These are phyloP conservation scores for Pythium rhizo-oryzae DNA, from an alignment of 352 stramenopile species.

Conservation along the genomic window DNA sequence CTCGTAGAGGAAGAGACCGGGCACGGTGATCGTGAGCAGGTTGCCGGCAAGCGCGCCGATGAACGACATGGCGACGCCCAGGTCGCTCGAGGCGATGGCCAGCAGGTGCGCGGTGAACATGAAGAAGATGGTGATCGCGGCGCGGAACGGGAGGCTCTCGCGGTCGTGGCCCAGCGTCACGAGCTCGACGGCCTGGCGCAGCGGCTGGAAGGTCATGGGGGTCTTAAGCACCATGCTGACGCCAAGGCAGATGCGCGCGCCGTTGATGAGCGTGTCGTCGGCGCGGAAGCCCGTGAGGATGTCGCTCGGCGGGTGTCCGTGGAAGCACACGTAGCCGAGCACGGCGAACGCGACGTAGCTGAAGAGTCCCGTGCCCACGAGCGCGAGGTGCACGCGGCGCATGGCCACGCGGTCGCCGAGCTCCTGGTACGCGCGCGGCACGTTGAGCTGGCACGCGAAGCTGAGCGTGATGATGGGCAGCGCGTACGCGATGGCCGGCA, in stretches of 20 bases:
- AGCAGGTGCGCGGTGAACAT: conserved; percentile 66
- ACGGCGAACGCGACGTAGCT: conserved; percentile 71
- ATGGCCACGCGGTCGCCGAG: conserved; percentile 74
- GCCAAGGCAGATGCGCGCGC: conserved; percentile 68
- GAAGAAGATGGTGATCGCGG: conserved; percentile 67
- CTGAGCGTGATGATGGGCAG: conserved; percentile 82
- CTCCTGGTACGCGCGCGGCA: conserved; percentile 79
- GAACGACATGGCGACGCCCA: conserved; percentile 79
- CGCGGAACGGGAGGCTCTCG: conserved; percentile 71
- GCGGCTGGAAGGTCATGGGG: conserved; percentile 84
- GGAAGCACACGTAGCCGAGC: conserved; percentile 79
- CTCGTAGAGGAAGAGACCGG: conserved; percentile 78
- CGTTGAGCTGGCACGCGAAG: conserved; percentile 83
- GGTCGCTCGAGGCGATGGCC: conserved; percentile 58
- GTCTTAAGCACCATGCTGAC: conserved; percentile 83
- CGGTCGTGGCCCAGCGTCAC: conserved; percentile 71
- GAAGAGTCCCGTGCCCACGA: conserved; percentile 52
- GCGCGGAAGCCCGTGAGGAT: conserved; percentile 76
- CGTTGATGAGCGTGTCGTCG: conserved; percentile 79
- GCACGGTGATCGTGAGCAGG: conserved; percentile 69
- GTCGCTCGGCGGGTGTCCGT: conserved; percentile 81
- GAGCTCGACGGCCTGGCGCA: conserved; percentile 78
- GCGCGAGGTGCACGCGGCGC: conserved; percentile 64
- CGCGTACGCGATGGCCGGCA: conserved; percentile 66
- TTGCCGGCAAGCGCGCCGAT: conserved; percentile 75